Conservation (phyloP, 805 yeast species). For the Yarrowia divulgata region DNA sequence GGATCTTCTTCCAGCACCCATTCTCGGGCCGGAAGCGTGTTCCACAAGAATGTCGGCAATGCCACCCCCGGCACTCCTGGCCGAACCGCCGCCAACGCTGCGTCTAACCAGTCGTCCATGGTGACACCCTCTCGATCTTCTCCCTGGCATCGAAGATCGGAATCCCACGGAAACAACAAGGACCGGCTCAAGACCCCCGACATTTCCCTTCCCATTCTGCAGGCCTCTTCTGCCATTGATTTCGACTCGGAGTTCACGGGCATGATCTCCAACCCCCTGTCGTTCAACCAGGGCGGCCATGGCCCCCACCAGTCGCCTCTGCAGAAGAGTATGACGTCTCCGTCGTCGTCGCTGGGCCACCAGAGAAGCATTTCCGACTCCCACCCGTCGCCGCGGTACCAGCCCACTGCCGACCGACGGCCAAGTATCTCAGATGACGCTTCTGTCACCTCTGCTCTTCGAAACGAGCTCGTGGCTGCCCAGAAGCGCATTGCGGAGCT, state of each 20-base stretch:
- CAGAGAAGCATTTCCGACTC: constrained; percentile 27
- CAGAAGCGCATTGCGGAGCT: constrained; percentile 47
- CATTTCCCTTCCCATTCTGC: constrained; percentile 31
- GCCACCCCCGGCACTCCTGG: constrained; percentile 24
- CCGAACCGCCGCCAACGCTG: constrained; percentile 1
- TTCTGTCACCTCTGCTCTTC: constrained; percentile 32
- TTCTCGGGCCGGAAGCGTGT: constrained; percentile 11
- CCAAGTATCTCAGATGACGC: constrained; percentile 12
- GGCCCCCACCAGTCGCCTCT: background rate
- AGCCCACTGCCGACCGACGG: constrained; percentile 4
- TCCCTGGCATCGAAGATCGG: constrained; percentile 28
- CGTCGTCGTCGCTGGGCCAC: constrained; percentile 18
- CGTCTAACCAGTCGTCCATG: constrained; percentile 13
- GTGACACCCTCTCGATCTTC: constrained; percentile 26
- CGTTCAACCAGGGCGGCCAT: constrained; percentile 14
- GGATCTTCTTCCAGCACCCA: constrained; percentile 24
- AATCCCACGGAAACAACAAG: constrained; percentile 5
- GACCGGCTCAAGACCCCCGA: constrained; percentile 31
- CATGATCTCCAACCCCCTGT: constrained; percentile 34
- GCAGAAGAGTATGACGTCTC: background rate
- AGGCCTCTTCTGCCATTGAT: constrained; percentile 28
- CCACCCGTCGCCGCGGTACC: constrained; percentile 29
- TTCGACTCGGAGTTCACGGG: constrained; percentile 32
- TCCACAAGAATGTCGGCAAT: constrained; percentile 24
- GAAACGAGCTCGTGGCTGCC: constrained; percentile 46